phyloP scores from a whole-genome alignment of 306 rosid genomes.

The Begonia loranthoides region DNA sequence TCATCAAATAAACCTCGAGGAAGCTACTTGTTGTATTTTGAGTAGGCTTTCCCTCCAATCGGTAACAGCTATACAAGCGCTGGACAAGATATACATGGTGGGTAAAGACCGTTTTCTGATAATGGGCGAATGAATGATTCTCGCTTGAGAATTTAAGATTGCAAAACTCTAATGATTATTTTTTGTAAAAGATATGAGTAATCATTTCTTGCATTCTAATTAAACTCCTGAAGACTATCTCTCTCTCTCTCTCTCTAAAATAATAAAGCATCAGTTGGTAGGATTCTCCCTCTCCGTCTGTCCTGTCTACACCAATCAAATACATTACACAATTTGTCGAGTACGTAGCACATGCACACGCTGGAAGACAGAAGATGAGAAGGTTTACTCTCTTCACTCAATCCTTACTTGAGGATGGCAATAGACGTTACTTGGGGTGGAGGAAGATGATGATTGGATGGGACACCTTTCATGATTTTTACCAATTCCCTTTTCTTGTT shows the following conservation, averaged over 20 bases:
- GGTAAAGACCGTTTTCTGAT: slow-evolving; percentile 1
- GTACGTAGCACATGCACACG: no score
- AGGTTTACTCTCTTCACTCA: slow-evolving; percentile 8
- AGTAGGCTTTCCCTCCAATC: background rate
- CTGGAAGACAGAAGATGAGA: no score
- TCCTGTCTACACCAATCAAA: no score
- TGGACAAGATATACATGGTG: background rate
- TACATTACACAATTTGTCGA: no score
- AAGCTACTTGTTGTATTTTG: background rate
- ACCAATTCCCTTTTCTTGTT: background rate
- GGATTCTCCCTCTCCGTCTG: no score
- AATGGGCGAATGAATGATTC: slow-evolving; percentile 5
- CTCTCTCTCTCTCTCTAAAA: slow-evolving; percentile 2
- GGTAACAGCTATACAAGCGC: background rate
- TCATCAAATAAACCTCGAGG: background rate
- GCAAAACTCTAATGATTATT: slow-evolving; percentile 18
- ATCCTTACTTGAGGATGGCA: slow-evolving; percentile 10
- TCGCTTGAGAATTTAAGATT: slow-evolving; percentile 1
- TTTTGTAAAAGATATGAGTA: slow-evolving; percentile 3
- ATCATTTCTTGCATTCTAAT: slow-evolving; percentile 8
- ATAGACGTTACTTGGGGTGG: slow-evolving; percentile 19
- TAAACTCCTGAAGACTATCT: background rate
- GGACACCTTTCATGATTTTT: slow-evolving; percentile 10
- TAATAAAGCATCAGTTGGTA: background rate
- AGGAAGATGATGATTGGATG: slow-evolving; percentile 17